Conservation (phyloP, 1,284 basidiomycete genomes). For the Leccinum pachyderme region DNA sequence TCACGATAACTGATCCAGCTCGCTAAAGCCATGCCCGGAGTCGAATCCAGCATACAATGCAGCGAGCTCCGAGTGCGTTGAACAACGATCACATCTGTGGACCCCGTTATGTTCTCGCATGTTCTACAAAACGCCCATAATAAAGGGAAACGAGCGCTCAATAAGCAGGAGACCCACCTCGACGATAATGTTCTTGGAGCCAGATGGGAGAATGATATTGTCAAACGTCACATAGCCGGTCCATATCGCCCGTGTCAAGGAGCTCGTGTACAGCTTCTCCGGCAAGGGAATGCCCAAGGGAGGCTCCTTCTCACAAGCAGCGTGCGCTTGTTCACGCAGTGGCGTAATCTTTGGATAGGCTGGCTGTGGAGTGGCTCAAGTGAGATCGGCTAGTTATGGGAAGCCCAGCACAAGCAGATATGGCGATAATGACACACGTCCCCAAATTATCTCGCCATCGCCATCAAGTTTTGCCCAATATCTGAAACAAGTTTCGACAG, state of each 20-base stretch:
- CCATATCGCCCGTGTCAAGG: constrained; percentile 68
- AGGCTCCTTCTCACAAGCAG: constrained; percentile 60
- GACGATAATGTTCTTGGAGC: constrained; percentile 40
- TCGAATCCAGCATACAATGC: constrained; percentile 57
- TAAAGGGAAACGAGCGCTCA: background rate
- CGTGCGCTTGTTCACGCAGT: constrained; percentile 54
- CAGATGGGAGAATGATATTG: constrained; percentile 33
- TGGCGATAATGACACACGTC: constrained; percentile 49
- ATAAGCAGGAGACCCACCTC: constrained; percentile 41
- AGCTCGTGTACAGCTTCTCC: constrained; percentile 64
- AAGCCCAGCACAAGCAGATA: no score
- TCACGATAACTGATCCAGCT: constrained; percentile 73
- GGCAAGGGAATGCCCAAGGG: constrained; percentile 56
- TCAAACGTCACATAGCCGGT: constrained; percentile 69
- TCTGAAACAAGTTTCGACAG: constrained; percentile 30
- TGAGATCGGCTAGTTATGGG: background rate
- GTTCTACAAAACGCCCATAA: constrained; percentile 39
- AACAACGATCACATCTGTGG: constrained; percentile 74
- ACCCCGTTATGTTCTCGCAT: constrained; percentile 67
- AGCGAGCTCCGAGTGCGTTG: constrained; percentile 51
- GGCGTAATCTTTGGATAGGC: constrained; percentile 77
- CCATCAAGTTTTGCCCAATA: constrained; percentile 70
- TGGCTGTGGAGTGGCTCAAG: constrained; percentile 42
- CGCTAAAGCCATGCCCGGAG: constrained; percentile 68
- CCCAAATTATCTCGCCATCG: constrained; percentile 76